Evolutionary conservation across 2,329 filamentous ascomycete genomes (phyloP).

Genomic region (Sphaerulina populicola): DNA sequence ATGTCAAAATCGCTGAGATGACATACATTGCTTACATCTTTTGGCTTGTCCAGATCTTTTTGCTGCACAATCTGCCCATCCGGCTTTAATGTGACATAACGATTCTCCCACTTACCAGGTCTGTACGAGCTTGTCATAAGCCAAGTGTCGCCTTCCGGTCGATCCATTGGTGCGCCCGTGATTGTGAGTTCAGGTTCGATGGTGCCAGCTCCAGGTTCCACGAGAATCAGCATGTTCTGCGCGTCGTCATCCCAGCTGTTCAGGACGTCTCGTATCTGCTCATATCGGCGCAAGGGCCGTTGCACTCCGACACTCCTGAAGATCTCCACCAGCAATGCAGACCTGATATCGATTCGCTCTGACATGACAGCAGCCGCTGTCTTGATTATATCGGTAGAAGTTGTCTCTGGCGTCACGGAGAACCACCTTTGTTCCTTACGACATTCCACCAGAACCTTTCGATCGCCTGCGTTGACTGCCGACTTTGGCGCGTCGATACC

Average conservation of each 20-base stretch:
- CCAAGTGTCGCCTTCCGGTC: slow-evolving; percentile 59
- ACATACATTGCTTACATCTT: slow-evolving; percentile 63
- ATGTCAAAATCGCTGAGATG: slow-evolving; percentile 90
- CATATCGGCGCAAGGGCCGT: slow-evolving; percentile 74
- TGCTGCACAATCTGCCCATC: slow-evolving; percentile 65
- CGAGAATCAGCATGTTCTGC: slow-evolving; percentile 65
- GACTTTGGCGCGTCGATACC: slow-evolving; percentile 69
- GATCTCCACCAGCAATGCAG: slow-evolving; percentile 66
- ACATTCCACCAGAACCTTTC: slow-evolving; percentile 67
- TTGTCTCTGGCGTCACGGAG: slow-evolving; percentile 67
- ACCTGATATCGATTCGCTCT: slow-evolving; percentile 55
- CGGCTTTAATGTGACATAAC: slow-evolving; percentile 62
- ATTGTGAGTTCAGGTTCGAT: slow-evolving; percentile 57
- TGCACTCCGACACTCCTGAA: slow-evolving; percentile 71
- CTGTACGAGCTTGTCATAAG: slow-evolving; percentile 73
- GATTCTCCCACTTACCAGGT: slow-evolving; percentile 81
- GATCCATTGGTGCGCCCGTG: slow-evolving; percentile 53
- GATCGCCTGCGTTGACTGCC: slow-evolving; percentile 69
- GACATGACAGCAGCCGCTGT: slow-evolving; percentile 57
- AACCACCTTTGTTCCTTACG: slow-evolving; percentile 60
- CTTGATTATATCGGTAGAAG: slow-evolving; percentile 61
- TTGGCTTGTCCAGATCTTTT: slow-evolving; percentile 60
- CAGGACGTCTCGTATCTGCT: slow-evolving; percentile 76
- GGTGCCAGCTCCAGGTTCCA: slow-evolving; percentile 46
- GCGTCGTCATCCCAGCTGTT: slow-evolving; percentile 84